These are phyloP conservation scores for Stagonosporopsis chrysanthemi DNA, from an alignment of 2,329 filamentous ascomycete genomes.

Conservation along the genomic window DNA sequence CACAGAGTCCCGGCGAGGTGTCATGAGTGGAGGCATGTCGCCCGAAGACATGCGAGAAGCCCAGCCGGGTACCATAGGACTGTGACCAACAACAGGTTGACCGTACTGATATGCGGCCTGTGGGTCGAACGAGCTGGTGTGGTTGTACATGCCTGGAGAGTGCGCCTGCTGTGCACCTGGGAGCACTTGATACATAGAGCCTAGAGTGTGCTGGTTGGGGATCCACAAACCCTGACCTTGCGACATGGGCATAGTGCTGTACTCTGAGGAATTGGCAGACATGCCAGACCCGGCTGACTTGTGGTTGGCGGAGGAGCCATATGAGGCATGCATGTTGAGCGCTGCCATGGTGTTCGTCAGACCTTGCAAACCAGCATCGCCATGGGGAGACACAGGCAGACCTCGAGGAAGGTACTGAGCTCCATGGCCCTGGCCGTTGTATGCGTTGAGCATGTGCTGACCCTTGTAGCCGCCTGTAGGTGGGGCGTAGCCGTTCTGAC, in stretches of 20 bases:
- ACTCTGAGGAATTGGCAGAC: constrained; percentile 46
- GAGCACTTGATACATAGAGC: constrained; percentile 47
- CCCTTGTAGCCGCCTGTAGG: constrained; percentile 40
- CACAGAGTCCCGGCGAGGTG: constrained; percentile 59
- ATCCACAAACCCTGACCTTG: constrained; percentile 51
- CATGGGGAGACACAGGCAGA: constrained; percentile 43
- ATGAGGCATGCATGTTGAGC: constrained; percentile 47
- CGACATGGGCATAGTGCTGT: constrained; percentile 41
- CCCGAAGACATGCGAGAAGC: constrained; percentile 54
- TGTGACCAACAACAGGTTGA: constrained; percentile 55
- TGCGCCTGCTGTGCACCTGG: constrained; percentile 42
- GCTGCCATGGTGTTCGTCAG: constrained; percentile 47
- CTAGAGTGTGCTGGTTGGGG: constrained; percentile 46
- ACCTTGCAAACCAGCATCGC: constrained; percentile 41
- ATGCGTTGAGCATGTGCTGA: constrained; percentile 42
- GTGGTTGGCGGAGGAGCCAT: constrained; percentile 40
- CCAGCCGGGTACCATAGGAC: constrained; percentile 57
- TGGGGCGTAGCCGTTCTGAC: constrained; percentile 41
- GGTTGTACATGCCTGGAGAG: constrained; percentile 56
- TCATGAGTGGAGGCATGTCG: constrained; percentile 60
- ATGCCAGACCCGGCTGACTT: constrained; percentile 45
- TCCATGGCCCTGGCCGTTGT: constrained; percentile 42
- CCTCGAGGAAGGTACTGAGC: constrained; percentile 48
- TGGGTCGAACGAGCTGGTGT: constrained; percentile 54
- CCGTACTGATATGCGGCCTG: constrained; percentile 54